Percentiles rank a stretch among this genome's conserved stretches.
phyloP scores from a whole-genome alignment of 257 asterid species.

The Capsicum chinense region DNA sequence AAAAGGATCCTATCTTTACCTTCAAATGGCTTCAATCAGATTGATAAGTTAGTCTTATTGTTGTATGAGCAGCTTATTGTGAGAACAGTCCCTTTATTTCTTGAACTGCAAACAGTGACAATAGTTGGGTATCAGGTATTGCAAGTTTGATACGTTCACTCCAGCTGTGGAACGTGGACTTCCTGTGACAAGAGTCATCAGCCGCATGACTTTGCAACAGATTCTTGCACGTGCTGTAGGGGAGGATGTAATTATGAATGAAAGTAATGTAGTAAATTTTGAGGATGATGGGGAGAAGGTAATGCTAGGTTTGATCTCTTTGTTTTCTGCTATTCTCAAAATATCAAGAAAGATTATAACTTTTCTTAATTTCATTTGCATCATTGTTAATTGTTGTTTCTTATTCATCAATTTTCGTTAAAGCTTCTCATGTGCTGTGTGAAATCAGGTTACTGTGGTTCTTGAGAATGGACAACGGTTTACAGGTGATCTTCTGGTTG shows the following conservation, averaged over 20 bases:
- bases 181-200: slow-evolving; percentile 89
- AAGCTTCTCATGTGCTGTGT: slow-evolving; percentile 11
- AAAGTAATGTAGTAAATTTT: slow-evolving; percentile 77
- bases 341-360: slow-evolving; percentile 18
- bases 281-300: slow-evolving; percentile 82
- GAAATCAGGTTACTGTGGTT: slow-evolving; percentile 67
- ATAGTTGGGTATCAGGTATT: slow-evolving; percentile 67
- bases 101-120: slow-evolving; percentile 40
- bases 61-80: not conserved
- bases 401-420: not conserved
- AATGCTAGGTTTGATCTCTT: not conserved
- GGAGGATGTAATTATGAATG: slow-evolving; percentile 71
- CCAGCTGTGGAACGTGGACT: slow-evolving; percentile 94
- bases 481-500: slow-evolving; percentile 92
- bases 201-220: slow-evolving; percentile 91
- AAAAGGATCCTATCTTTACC: slow-evolving; percentile 19
- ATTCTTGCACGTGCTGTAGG: slow-evolving; percentile 91
- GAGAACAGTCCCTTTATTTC: slow-evolving; percentile 2
- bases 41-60: slow-evolving; percentile 1
- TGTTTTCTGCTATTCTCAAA: not conserved
- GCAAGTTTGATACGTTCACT: slow-evolving; percentile 96
- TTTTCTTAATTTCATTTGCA: not conserved
- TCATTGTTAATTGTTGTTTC: not conserved
- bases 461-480: slow-evolving; percentile 72
- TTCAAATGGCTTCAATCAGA: not conserved